Evolutionary conservation across 108 stramenopile species (phyloP).

Genomic region (Fistulifera solaris): DNA sequence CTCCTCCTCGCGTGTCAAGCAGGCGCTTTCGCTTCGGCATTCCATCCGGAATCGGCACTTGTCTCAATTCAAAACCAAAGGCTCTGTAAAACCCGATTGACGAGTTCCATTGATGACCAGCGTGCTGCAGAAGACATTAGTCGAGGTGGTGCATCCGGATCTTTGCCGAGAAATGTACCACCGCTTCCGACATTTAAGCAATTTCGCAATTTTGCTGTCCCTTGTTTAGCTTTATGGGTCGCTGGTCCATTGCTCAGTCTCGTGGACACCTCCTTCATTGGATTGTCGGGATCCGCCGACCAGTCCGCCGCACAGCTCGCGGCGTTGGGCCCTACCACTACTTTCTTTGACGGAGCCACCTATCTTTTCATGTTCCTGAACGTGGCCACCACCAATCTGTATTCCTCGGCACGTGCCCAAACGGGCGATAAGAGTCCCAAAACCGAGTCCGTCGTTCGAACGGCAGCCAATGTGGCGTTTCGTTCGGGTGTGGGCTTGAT

Average conservation of each 20-base stretch:
- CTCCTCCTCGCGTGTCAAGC: too few relatives aligned
- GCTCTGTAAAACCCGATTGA: too few relatives aligned
- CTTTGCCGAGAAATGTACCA: slow-evolving; percentile 17
- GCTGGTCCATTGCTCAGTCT: slow-evolving; percentile 69
- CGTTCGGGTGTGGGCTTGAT: slow-evolving; percentile 65
- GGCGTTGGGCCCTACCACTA: slow-evolving; percentile 69
- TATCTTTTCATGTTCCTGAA: slow-evolving; percentile 84
- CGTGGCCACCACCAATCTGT: slow-evolving; percentile 84
- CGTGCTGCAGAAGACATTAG: too few relatives aligned
- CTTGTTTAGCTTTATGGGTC: slow-evolving; percentile 75
- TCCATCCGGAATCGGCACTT: too few relatives aligned
- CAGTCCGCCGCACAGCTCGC: slow-evolving; percentile 30
- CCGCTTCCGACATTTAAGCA: slow-evolving; percentile 38
- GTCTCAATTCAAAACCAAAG: too few relatives aligned
- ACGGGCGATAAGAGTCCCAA: slow-evolving; percentile 23
- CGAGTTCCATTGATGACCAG: too few relatives aligned
- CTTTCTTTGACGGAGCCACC: slow-evolving; percentile 80
- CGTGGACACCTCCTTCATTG: slow-evolving; percentile 81
- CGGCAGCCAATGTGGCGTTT: slow-evolving; percentile 53
- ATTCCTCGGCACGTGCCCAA: slow-evolving; percentile 59
- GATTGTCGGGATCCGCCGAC: slow-evolving; percentile 43
- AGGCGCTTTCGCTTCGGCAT: too few relatives aligned
- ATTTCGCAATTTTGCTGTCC: slow-evolving; percentile 67
- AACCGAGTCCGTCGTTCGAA: slow-evolving; percentile 65
- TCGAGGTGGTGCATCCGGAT: not conserved